Evolutionary conservation across 768 basidiomycete species (phyloP), one percentile per base, ranked within the genome.

Genomic region (Crassisporium funariophilum): DNA sequence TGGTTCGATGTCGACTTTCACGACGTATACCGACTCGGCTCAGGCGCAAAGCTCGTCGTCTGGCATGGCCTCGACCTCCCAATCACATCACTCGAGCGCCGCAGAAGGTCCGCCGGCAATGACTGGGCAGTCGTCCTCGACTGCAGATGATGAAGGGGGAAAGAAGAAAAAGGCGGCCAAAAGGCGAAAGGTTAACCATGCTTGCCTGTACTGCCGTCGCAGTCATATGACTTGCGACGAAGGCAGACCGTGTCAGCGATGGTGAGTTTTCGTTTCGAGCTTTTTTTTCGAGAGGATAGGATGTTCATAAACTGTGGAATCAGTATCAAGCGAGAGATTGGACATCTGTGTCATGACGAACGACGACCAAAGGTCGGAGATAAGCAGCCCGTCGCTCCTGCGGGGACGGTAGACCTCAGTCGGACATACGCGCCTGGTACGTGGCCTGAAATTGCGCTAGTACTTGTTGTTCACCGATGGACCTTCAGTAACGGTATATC

Each of bases 261-360:
- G 94, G 94, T 94, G 63, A 66, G 89, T 74, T 12, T 35, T 29
- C 31, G 25, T 41, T 22, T 11, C 38, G 25, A 12, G 16, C 50
- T 34, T 19, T 35, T 52, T 55, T 45, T 35, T 37, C 27, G 19
- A 46, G 39, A 21, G 12, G 19, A 38, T 12, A 38, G 35, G 21
- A 25, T n/a, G 12, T 15, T 27, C 22, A 16, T 11, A 12, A n/a
- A n/a, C n/a, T 17, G 22, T 21, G 20, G 38, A 17, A 23, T 49
- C 57, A 95, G 94, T 59, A 91, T 98, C 59, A 98, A 98, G 66
- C 84, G 95, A 29, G 95, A 98, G 66, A 98, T 98, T 50, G 91
- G 92, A 0, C 92, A 97, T 70, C 74, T 95, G 11, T 97, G 94
- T 60, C 88, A 91, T 56, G 95, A 95, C 64, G 92, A 95, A 61